Evolutionary conservation across 352 stramenopile genomes (phyloP), one percentile per base, ranked within the genome.

Genomic region (Thalassiosira exigua): DNA sequence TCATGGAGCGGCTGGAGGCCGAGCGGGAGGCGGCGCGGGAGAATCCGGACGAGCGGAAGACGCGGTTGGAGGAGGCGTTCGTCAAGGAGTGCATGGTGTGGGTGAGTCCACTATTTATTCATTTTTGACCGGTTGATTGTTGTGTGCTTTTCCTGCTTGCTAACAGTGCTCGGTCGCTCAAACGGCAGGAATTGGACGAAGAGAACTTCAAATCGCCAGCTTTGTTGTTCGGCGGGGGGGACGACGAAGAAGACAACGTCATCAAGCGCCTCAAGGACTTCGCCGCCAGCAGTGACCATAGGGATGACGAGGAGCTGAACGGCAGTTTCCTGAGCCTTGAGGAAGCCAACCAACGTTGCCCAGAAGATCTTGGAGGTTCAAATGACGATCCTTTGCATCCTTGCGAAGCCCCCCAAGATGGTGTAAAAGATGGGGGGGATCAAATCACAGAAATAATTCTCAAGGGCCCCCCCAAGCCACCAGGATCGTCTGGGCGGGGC

Each of bases 1-100:
- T 75, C 0, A 46, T 75, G 52, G 33, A 66, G 21, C 21, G 66
- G 26, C 44, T 66, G 52, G 52, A 75, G 26, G 24, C 30, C n/a
- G 53, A 75, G 30, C 56, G 57, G 9, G 52, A 67, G 17, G 53
- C 22, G 3, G 36, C 27, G 26, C 39, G 22, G 41, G 66, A 75
- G 42, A 30, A 52, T 22, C 19, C 41, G 2, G 53, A 75, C 26
- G 66, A 75, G 12, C 51, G 66, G 53, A 46, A 21, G 19, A 22
- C 33, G 21, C 33, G 66, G 30, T 59, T 75, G 53, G 66, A 67
- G 66, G 39, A 67, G 26, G 66, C 66, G 11, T 75, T 75, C 46
- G 24, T 53, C n/a, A 75, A 75, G 39, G 66, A 44, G 39, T 22
- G 52, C 26, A 58, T 51, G 41, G 66, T 75, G 50, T 75, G 33